These are phyloP conservation scores for Baorangia bicolor DNA, from an alignment of 768 basidiomycete species.

Conservation along the genomic window DNA sequence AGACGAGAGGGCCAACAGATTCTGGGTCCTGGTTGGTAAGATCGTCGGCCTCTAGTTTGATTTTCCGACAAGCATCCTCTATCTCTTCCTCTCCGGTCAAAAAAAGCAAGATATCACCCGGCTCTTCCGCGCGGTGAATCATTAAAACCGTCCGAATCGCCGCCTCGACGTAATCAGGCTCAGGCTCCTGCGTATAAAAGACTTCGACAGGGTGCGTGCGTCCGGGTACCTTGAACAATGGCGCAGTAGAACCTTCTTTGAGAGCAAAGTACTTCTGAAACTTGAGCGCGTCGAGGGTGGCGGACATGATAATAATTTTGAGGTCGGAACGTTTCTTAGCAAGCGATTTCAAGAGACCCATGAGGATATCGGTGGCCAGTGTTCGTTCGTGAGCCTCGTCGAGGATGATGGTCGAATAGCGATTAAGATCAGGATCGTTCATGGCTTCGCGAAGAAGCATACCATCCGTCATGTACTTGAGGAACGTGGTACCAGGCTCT, in stretches of 20 bases:
- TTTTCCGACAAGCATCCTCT: slow-evolving; percentile 92
- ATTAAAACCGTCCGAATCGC: slow-evolving; percentile 94
- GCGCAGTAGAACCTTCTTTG: slow-evolving; percentile 46
- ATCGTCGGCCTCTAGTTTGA: slow-evolving; percentile 88
- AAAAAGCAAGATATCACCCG: slow-evolving; percentile 92
- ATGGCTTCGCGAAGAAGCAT: slow-evolving; percentile 97
- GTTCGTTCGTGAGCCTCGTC: slow-evolving; percentile 99
- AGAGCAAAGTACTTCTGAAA: slow-evolving; percentile 92
- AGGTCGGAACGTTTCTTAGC: slow-evolving; percentile 81
- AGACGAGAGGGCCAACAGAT: slow-evolving; percentile 80
- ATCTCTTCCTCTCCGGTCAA: slow-evolving; percentile 99
- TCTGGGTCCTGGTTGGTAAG: slow-evolving; percentile 67
- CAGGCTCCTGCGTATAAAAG: slow-evolving; percentile 89
- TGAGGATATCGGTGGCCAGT: slow-evolving; percentile 95
- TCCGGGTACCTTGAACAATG: slow-evolving; percentile 88
- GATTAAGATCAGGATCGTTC: slow-evolving; percentile 86
- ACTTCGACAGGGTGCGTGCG: slow-evolving; percentile 95
- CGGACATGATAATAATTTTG: slow-evolving; percentile 98
- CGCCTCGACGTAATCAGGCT: slow-evolving; percentile 95
- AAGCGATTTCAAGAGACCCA: slow-evolving; percentile 90
- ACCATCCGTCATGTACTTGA: slow-evolving; percentile 99
- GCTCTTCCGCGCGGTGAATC: slow-evolving; percentile 95
- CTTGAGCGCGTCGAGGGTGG: slow-evolving; percentile 94
- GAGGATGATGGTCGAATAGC: slow-evolving; percentile 97
- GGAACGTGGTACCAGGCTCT: slow-evolving; percentile 87